Percentiles rank a stretch among this genome's conserved stretches.
These are phyloP conservation scores for Tephrocybe rancida DNA, from an alignment of 768 basidiomycete genomes.

Conservation along the genomic window DNA sequence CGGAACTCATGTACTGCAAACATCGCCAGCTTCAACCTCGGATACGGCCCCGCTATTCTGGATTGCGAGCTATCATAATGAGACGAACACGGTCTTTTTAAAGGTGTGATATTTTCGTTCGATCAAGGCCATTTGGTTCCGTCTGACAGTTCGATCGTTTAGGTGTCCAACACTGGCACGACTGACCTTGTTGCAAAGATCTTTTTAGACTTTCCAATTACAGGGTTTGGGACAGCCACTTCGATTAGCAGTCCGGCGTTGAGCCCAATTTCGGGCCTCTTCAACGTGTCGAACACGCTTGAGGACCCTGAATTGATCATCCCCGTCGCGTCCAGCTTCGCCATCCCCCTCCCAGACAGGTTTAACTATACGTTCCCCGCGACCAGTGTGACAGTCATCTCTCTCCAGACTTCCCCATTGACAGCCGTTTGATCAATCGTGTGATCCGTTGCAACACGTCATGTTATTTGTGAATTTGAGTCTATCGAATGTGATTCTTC, in stretches of 20 bases:
- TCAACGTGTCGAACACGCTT: slow-evolving; percentile 34
- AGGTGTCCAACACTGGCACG: slow-evolving; percentile 34
- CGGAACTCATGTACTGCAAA: slow-evolving; percentile 33
- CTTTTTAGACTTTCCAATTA: slow-evolving; percentile 29
- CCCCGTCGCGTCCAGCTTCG: slow-evolving; percentile 28
- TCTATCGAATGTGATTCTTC: neutral
- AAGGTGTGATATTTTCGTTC: slow-evolving; percentile 24
- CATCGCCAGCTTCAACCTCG: slow-evolving; percentile 25
- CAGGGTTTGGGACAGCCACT: slow-evolving; percentile 24
- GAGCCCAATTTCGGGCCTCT: slow-evolving; percentile 32
- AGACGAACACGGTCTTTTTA: slow-evolving; percentile 32
- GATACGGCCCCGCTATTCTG: slow-evolving; percentile 33
- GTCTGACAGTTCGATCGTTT: neutral
- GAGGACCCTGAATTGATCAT: slow-evolving; percentile 32
- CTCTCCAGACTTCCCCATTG: slow-evolving; percentile 17
- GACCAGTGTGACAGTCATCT: slow-evolving; percentile 32
- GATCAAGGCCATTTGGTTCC: neutral
- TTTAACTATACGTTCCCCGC: slow-evolving; percentile 37
- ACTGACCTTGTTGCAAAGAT: slow-evolving; percentile 33
- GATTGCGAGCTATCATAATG: slow-evolving; percentile 36
- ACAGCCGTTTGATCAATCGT: neutral
- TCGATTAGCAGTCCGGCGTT: slow-evolving; percentile 29
- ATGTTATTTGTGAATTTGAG: neutral
- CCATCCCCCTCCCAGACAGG: slow-evolving; percentile 28
- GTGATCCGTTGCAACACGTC: neutral